A percentile compares a stretch with the other conserved stretches of the same genome.
These are phyloP conservation scores for Diaporthe citrichinensis DNA, from an alignment of 2,329 filamentous ascomycete genomes.

Conservation along the genomic window DNA sequence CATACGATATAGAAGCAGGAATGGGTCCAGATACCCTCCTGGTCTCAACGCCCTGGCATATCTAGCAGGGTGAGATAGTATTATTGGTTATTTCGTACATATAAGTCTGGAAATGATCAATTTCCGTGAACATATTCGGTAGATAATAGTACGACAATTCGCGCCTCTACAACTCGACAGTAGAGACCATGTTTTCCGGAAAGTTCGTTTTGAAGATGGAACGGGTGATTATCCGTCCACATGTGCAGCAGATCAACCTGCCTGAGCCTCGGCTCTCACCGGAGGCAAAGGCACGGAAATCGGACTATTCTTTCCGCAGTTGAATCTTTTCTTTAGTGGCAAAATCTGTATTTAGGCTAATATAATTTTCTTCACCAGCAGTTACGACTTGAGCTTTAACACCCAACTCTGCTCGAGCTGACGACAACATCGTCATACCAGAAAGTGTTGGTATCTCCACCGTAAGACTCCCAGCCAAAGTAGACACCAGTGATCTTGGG, in stretches of 20 bases:
- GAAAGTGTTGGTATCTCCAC: conserved; percentile 71
- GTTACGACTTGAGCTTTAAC: conserved; percentile 45
- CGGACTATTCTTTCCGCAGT: too few relatives aligned
- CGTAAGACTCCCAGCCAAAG: conserved; percentile 76
- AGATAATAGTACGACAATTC: too few relatives aligned
- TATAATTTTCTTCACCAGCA: background rate
- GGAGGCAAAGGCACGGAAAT: too few relatives aligned
- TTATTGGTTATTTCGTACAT: background rate
- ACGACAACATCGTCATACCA: conserved; percentile 74
- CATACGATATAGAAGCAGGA: background rate
- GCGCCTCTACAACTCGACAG: too few relatives aligned
- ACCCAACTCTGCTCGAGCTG: conserved; percentile 63
- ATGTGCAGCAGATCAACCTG: too few relatives aligned
- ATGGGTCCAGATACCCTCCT: background rate
- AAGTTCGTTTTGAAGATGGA: too few relatives aligned
- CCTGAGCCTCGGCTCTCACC: too few relatives aligned
- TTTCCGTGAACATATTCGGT: too few relatives aligned
- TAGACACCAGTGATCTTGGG: conserved; percentile 69
- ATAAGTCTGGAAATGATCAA: too few relatives aligned
- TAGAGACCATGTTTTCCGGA: too few relatives aligned
- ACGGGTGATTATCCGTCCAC: too few relatives aligned
- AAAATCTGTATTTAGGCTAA: background rate
- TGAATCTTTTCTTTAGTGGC: background rate
- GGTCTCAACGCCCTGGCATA: background rate
- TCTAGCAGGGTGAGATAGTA: background rate